Evolutionary conservation across 2,329 filamentous ascomycete genomes (phyloP).

Genomic region (Aphanocladium album): DNA sequence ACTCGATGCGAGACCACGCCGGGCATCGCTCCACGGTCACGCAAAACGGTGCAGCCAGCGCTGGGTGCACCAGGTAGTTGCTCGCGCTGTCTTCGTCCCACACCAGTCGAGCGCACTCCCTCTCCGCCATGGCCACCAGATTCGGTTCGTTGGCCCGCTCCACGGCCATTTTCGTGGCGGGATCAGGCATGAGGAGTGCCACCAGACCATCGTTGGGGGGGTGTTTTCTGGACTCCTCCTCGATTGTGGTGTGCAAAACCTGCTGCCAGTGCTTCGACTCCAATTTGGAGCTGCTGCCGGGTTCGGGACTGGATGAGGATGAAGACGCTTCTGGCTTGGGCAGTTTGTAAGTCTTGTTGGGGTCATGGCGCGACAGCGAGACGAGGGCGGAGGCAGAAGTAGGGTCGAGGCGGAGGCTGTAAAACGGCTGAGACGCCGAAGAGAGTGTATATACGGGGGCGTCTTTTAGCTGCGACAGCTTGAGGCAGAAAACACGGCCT

Average conservation of each 20-base stretch:
- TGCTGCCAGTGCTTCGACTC: constrained; percentile 51
- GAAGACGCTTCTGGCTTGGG: constrained; percentile 25
- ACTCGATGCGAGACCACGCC: constrained; percentile 57
- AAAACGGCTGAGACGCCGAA: constrained; percentile 59
- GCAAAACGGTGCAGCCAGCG: constrained; percentile 58
- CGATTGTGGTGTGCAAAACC: constrained; percentile 53
- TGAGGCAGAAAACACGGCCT: constrained; percentile 55
- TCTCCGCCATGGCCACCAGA: constrained; percentile 58
- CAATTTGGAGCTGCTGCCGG: constrained; percentile 23
- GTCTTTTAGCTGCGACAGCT: constrained; percentile 50
- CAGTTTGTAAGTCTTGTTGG: constrained; percentile 51
- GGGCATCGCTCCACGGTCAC: constrained; percentile 54
- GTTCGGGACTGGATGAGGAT: constrained; percentile 23
- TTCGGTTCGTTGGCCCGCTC: constrained; percentile 55
- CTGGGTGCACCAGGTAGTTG: constrained; percentile 60
- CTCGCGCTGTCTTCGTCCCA: constrained; percentile 59
- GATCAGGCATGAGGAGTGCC: constrained; percentile 62
- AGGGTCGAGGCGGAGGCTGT: constrained; percentile 59
- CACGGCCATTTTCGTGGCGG: constrained; percentile 58
- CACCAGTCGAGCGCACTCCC: constrained; percentile 66
- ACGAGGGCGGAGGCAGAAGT: constrained; percentile 60
- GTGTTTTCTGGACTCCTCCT: constrained; percentile 48
- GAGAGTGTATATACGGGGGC: constrained; percentile 63
- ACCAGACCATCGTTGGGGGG: constrained; percentile 59
- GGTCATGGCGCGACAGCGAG: constrained; percentile 55